Evolutionary conservation across 2,329 filamentous ascomycete species (phyloP).

Genomic region (Colletotrichum lupini): DNA sequence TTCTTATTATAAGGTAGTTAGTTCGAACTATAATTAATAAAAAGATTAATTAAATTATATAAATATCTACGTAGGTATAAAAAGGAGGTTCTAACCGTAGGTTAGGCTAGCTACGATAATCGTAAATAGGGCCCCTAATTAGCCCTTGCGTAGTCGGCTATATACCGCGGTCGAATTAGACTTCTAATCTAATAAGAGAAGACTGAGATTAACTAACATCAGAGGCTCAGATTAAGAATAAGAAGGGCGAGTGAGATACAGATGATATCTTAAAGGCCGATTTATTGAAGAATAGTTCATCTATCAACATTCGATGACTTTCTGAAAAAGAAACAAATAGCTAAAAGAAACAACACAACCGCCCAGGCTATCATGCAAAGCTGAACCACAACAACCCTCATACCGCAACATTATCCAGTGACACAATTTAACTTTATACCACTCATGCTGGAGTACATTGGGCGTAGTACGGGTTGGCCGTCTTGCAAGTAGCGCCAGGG

Average conservation of each 20-base stretch:
- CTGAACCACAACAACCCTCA: background rate
- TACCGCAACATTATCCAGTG: background rate
- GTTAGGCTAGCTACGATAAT: too few species aligned
- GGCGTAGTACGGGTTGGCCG: conserved; percentile 20
- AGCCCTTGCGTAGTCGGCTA: too few species aligned
- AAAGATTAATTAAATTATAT: too few species aligned
- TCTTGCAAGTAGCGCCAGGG: conserved; percentile 11
- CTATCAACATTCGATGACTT: background rate
- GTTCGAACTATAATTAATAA: too few species aligned
- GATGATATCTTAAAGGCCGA: background rate
- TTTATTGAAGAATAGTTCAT: background rate
- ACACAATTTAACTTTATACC: background rate
- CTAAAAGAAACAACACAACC: background rate
- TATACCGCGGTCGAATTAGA: too few species aligned
- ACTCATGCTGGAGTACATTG: conserved; percentile 20
- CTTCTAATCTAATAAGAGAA: too few species aligned
- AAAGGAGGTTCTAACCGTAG: too few species aligned
- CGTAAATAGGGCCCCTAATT: too few species aligned
- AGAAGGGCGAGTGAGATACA: background rate
- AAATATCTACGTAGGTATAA: too few species aligned
- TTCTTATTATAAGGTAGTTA: too few species aligned
- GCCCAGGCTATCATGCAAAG: background rate
- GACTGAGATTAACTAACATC: background rate
- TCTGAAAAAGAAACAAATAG: background rate
- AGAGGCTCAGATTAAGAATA: background rate